A percentile compares a stretch with the other conserved stretches of the same genome.
Conservation (phyloP, 2,329 filamentous ascomycete genomes). For the Talaromyces sp. region DNA sequence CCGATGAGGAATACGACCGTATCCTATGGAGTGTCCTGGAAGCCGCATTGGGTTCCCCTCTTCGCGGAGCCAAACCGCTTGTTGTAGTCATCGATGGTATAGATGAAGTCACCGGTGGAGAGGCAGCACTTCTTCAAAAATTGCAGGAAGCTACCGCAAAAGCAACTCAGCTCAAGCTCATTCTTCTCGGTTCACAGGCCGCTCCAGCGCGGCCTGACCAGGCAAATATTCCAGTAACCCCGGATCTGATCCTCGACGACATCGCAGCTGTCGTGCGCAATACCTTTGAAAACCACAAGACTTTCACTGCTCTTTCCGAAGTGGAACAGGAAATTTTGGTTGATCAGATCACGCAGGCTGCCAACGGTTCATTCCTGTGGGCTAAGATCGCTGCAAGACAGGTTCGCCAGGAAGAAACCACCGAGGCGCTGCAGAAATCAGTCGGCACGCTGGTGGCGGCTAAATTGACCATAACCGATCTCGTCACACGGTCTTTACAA, state of each 20-base stretch:
- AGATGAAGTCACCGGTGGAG: slow-evolving; percentile 30
- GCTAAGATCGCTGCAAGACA: slow-evolving; percentile 32
- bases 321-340: slow-evolving; percentile 29
- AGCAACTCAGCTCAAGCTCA: slow-evolving; percentile 22
- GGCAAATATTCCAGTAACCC: slow-evolving; percentile 21
- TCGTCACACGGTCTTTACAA: slow-evolving; percentile 24
- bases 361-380: slow-evolving; percentile 36
- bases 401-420: slow-evolving; percentile 21
- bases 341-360: slow-evolving; percentile 27
- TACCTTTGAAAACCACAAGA: slow-evolving; percentile 19
- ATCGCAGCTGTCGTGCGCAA: slow-evolving; percentile 28
- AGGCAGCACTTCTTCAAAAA: slow-evolving; percentile 23
- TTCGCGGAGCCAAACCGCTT: slow-evolving; percentile 28
- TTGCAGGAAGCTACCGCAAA: slow-evolving; percentile 20
- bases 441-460: slow-evolving; percentile 23
- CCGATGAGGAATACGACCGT: slow-evolving; percentile 27
- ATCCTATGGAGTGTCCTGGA: slow-evolving; percentile 32
- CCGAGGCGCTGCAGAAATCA: slow-evolving; percentile 22
- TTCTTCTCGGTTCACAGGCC: slow-evolving; percentile 25
- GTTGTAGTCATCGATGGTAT: slow-evolving; percentile 36
- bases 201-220: slow-evolving; percentile 11
- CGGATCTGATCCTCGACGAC: slow-evolving; percentile 33
- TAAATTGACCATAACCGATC: slow-evolving; percentile 25
- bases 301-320: slow-evolving; percentile 23
- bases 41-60: slow-evolving; percentile 21